phyloP scores from a whole-genome alignment of 305 asterid genomes.

The Fraxinus sp. region DNA sequence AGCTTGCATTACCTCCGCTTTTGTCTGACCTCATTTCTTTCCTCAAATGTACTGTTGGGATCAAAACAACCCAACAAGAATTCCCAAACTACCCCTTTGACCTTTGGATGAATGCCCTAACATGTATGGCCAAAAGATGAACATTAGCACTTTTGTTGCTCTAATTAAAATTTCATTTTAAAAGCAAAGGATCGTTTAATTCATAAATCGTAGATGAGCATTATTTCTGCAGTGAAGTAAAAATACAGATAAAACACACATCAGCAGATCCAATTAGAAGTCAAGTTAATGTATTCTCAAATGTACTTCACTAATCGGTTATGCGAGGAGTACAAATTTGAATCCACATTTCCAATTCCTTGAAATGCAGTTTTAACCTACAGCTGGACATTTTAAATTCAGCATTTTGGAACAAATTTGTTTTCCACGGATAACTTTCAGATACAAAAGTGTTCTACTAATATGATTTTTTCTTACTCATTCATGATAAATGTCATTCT shows the following conservation, averaged over 20 bases:
- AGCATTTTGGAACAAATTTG: slow-evolving; percentile 4
- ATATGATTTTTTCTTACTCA: neutral
- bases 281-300: slow-evolving; percentile 18
- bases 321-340: slow-evolving; percentile 4
- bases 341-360: neutral
- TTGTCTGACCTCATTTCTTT: slow-evolving; percentile 64
- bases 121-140: slow-evolving; percentile 24
- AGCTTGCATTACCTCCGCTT: slow-evolving; percentile 58
- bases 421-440: neutral
- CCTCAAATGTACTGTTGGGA: slow-evolving; percentile 72
- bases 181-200: neutral
- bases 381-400: neutral
- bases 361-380: neutral
- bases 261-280: slow-evolving; percentile 4
- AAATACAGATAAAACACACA: slow-evolving; percentile 17
- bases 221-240: neutral
- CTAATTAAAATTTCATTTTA: slow-evolving; percentile 11
- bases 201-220: slow-evolving; percentile 16
- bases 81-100: slow-evolving; percentile 95
- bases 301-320: slow-evolving; percentile 10
- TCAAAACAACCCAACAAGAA: slow-evolving; percentile 92
- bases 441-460: slow-evolving; percentile 6
- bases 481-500: slow-evolving; percentile 15
- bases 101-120: slow-evolving; percentile 90
- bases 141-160: slow-evolving; percentile 18